Evolutionary conservation across 2,329 filamentous ascomycete genomes (phyloP), one percentile per base, ranked within the genome.

Genomic region (Colletotrichum truncatum): DNA sequence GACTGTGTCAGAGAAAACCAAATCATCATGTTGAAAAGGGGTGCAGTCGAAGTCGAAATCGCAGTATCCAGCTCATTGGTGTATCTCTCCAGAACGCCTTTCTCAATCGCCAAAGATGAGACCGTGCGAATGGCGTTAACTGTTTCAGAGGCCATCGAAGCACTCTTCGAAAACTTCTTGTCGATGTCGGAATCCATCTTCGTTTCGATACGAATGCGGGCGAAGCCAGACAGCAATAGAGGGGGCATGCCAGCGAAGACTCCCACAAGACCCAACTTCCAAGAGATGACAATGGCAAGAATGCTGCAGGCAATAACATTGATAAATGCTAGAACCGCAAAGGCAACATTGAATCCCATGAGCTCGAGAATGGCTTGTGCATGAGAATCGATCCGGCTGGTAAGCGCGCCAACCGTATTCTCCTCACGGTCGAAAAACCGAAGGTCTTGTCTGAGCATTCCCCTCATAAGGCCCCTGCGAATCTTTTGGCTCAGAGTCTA

Each of bases 41-140:
- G 41, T 1, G 18, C 3, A 8, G 26, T 34, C 10, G 59, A 63
- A 9, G 18, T 49, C n/a, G 51, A 21, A 14, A 57, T 16, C 14
- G 69, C 58, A 7, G 67, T 67, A 57, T 73, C 71, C 0, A 82
- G 67, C 25, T 78, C 75, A 2, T 70, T 62, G 0, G 69, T 70
- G 53, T 82, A 82, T n/a, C 46, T 30, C 7, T 18, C 11, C 21
- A 64, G 18, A 3, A 59, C 38, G 2, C n/a, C 25, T 57, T 11
- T 73, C 67, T 83, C 81, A 3, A 80, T 72, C 1, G 74, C 75
- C 12, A 83, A 71, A 7, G 78, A 78, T 1, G 79, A 74, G 9
- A 82, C 76, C 1, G 83, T 85, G 9, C 81, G 74, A 26, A 86
- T 80, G 0, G 82, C 75, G 2, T 74, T 74, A 4, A 83, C 75